Base-by-base conservation (phyloP, 257 asterid species). In the Solanum chmielewskii region DNA sequence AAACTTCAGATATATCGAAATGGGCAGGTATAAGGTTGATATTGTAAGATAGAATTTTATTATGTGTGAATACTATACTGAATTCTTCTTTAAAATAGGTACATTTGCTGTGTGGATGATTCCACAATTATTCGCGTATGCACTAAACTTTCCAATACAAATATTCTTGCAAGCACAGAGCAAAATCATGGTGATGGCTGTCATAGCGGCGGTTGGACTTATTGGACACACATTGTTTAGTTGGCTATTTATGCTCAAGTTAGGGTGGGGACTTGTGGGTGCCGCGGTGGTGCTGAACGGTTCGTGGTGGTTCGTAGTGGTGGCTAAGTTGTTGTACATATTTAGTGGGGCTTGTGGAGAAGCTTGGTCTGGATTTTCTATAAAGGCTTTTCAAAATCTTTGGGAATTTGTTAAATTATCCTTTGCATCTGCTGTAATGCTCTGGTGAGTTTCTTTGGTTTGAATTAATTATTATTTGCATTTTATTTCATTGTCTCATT, bases 151-250 rank as follows among this genome's bases (percentile, higher is more conserved):
- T 73, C 94, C 96, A 0, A 92, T 89, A 20, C 93, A 91, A n/a
- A 94, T 92, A 86, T 93, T 92, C 85, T 70, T 93, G 86, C 96
- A 93, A 87, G 91, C 96, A 3, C 95, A 94, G 66, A 94, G 97
- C 93, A 93, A 93, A 88, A 91, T 93, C 44, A 18, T 87, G 20
- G 92, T 41, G 44, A 93, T 89, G 93, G 94, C 93, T 0, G 88
- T 83, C 87, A 91, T 93, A 39, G 62, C 97, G 8, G 92, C 86
- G 0, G 88, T 77, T 45, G 93, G 87, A 1, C 18, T 94, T 9
- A 88, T 42, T 11, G 56, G 88, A 44, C 97, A 94, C 62, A 29
- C 89, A 1, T 25, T 91, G 2, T 82, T 94, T 11, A 92, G 95
- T 84, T 94, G 97, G 97, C 86, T 92, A 87, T 56, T 92, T 25